Evolutionary conservation across 164 flowering plant species (phyloP).

Genomic region (Vitis vinifera): ASM3070453v1 NC_081818.1:23234001-23234500

Average conservation of each 20-base stretch:
- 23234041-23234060: conserved; percentile 81
- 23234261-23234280: conserved; percentile 97
- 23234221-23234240: conserved; percentile 77
- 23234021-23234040: conserved; percentile 97
- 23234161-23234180: conserved; percentile 81
- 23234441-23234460: conserved; percentile 99
- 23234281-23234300: conserved; percentile 93
- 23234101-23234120: conserved; percentile 90
- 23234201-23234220: conserved; percentile 90
- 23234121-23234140: conserved; percentile 59
- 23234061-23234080: conserved; percentile 97
- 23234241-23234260: conserved; percentile 91
- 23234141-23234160: conserved; percentile 59
- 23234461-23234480: conserved; percentile 91
- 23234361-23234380: not conserved
- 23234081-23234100: conserved; percentile 87
- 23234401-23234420: conserved; percentile 66
- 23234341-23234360: not conserved
- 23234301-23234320: conserved; percentile 95
- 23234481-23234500: conserved; percentile 93
- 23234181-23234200: conserved; percentile 69
- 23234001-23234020: conserved; percentile 54
- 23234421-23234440: conserved; percentile 89
- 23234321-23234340: conserved; percentile 91
- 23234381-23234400: conserved; percentile 6